Base-by-base conservation (phyloP, 352 stramenopile species). In the Phytophthora chlamydospora region DNA sequence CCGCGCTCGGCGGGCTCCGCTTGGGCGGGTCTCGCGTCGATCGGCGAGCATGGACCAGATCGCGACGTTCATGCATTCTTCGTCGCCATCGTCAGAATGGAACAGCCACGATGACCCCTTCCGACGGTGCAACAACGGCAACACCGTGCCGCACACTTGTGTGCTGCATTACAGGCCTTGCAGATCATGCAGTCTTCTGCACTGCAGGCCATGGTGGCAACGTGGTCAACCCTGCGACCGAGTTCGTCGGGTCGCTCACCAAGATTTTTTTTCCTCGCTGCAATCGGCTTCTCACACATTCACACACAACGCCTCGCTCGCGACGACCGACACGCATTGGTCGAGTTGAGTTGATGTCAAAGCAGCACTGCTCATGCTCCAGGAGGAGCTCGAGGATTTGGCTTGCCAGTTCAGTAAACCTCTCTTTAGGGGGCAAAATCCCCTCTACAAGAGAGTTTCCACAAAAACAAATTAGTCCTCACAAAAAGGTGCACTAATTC, bases 361-460 rank as follows among this genome's bases (percentile, higher is more conserved):
- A 24, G 21, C 21, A 24, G 21, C 21, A 24, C 21, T 24, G 21
- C 21, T 24, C 21, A 24, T n/a, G n/a, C n/a, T n/a, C n/a, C n/a
- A n/a, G n/a, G n/a, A n/a, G n/a, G n/a, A n/a, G n/a, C n/a, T n/a
- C n/a, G n/a, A n/a, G n/a, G n/a, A n/a, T 24, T 24, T 24, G 21
- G 21, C 21, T 24, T 24, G 21, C 3, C 21, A 24, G 21, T 24
- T 24, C 1, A 24, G 21, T 24, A 48, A 42, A 17, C 49, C 49
- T n/a, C 42, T 60, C 17, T 60, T 55, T 52, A 57, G 17, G 21
- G 44, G 21, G 44, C 2, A 11, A 40, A 65, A 60, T 60, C 47
- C 58, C 58, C 48, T 66, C 3, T 66, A 45, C 29, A 55, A 32
- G 58, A 58, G 46, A 58, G 31, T 46, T 45, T 16, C n/a, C 13